Evolutionary conservation across 345 rosid genomes (phyloP), one percentile per base, ranked within the genome.

Genomic region (Syzygium aromaticum): DNA sequence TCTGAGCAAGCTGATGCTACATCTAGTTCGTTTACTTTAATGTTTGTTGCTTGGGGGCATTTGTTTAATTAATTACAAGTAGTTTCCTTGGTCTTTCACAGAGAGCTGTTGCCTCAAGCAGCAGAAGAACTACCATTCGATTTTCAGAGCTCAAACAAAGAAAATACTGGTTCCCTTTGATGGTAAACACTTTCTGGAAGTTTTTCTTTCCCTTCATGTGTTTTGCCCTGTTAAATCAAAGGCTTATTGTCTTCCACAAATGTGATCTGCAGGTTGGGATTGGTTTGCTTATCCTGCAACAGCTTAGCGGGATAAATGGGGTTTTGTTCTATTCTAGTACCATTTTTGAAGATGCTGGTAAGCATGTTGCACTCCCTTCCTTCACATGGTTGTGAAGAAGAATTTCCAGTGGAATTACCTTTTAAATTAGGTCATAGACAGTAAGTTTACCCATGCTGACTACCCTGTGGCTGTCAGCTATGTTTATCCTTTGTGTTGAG

Each of bases 271-370:
- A 98, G 99, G 93, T 98, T 90, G 98, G 98, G 90, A 95, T 95
- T 52, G 99, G 99, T 77, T 89, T 98, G 89, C 99, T 98, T 91
- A 77, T 93, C 73, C 91, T 96, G 90, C 99, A 96, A 92, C 99
- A 98, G 89, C 97, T 96, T 53, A 91, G 94, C 88, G 99, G 99
- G 88, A 92, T 94, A 19, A 98, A 98, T 87, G 99, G 95, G 19
- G 97, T 98, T 88, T 90, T 96, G 5, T 98, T 96, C 90, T 98
- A 98, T 91, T 96, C 99, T 73, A 96, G 94, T 88, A 91, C 90
- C 88, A 98, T 98, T 84, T 98, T 98, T 92, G 93, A 86, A 91
- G 84, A 94, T 92, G 98, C 99, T 63, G 99, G 99, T 96, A 91
- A 90, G 33, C 78, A 88, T 51, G 16, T 85, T 86, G 87, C 53